These are phyloP conservation scores for Haberlea rhodopensis DNA, from an alignment of 257 asterid genomes.

Conservation along the genomic window DNA sequence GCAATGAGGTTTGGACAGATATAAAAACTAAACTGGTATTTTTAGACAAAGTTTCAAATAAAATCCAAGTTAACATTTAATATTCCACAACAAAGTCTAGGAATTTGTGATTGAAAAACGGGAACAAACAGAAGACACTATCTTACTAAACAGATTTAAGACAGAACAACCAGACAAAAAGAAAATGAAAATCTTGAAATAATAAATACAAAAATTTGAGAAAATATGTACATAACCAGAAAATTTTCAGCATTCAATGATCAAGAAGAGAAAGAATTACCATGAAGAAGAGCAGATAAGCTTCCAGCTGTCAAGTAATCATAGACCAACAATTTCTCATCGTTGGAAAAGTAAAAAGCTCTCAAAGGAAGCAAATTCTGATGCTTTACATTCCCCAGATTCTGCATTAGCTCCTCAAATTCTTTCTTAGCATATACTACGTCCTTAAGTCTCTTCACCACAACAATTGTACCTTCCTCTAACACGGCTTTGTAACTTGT, in stretches of 20 bases:
- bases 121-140: too few species aligned
- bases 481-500: conserved; percentile 82
- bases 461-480: conserved; percentile 79
- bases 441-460: conserved; percentile 77
- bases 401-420: conserved; percentile 68
- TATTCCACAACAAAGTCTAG: not conserved
- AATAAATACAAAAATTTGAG: not conserved
- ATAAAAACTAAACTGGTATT: too few species aligned
- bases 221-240: not conserved
- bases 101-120: too few species aligned
- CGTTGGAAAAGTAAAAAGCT: conserved; percentile 73
- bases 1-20: not conserved
- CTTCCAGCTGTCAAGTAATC: conserved; percentile 85
- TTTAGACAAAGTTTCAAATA: too few species aligned
- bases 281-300: conserved; percentile 81
- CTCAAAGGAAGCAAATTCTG: conserved; percentile 60
- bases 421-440: conserved; percentile 58
- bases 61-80: too few species aligned
- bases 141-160: too few species aligned
- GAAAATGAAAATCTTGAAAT: not conserved
- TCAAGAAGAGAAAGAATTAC: conserved; percentile 34
- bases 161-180: not conserved
- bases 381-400: conserved; percentile 56
- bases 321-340: conserved; percentile 70
- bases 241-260: not conserved